Evolutionary conservation across 2,329 filamentous ascomycete genomes (phyloP), one percentile per base, ranked within the genome.

Genomic region (Colletotrichum somersetense): DNA sequence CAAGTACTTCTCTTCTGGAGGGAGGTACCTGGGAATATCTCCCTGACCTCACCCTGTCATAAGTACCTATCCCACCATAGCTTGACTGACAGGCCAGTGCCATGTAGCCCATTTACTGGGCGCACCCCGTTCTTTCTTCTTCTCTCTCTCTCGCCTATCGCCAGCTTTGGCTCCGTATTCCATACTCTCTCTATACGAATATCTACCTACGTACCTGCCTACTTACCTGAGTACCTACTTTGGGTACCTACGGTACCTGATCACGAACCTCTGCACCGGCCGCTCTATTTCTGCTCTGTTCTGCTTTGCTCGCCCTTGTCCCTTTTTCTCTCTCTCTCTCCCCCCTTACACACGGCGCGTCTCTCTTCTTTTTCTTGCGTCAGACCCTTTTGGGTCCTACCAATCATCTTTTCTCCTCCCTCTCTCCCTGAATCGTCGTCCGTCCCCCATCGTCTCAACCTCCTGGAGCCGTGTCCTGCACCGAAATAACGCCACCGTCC

Each of bases 321-420:
- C 18, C 48, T 38, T 11, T 38, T 8, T 10, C 35, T 10, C 35
- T 35, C 7, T 6, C 35, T 5, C 35, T 38, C 35, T 6, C 46
- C 26, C 48, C 42, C 61, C 33, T 53, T 42, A 58, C 50, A 23
- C 42, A 33, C 38, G 48, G 35, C 59, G 52, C 33, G 46, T 66
- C 42, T 44, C 26, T 52, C 57, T 55, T 30, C 30, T 38, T 38
- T 53, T 55, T 23, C 48, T 62, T 67, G 67, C 62, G 67, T 71
- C 67, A 71, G 67, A 63, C 71, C 66, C 67, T 67, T 66, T 52
- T 50, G 50, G 62, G 67, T 38, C 57, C 71, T 73, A 62, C 71
- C 71, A 73, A 73, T 72, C 67, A 73, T 63, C 62, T 62, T 72
- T 71, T 62, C 67, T 48, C 67, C 42, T 67, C 67, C 12, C 59